Percentiles rank a stretch among this genome's conserved stretches.
Evolutionary conservation across 2,329 filamentous ascomycete genomes (phyloP).

Genomic region (Bipolaris cookei): DNA sequence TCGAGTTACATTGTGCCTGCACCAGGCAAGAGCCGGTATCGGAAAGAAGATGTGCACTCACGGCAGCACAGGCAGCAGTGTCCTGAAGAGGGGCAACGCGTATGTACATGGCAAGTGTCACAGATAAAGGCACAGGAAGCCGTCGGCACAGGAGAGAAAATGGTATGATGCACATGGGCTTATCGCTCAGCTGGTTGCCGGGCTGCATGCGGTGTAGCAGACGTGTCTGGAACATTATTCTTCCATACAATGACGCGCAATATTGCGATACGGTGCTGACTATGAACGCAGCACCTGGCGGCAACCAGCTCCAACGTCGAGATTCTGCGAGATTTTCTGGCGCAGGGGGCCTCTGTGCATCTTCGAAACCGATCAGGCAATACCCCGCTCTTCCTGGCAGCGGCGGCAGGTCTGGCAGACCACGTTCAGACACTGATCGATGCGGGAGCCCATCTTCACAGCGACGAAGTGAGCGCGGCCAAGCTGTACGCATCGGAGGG

Average conservation of each 20-base stretch:
- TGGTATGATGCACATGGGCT: conserved; percentile 33
- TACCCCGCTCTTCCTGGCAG: conserved; percentile 66
- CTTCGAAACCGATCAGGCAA: conserved; percentile 63
- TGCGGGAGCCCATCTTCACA: conserved; percentile 65
- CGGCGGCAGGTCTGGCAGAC: conserved; percentile 61
- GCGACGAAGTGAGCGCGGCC: conserved; percentile 61
- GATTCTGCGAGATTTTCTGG: conserved; percentile 63
- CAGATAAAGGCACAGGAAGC: conserved; percentile 34
- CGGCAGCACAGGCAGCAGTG: conserved; percentile 20
- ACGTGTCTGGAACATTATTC: conserved; percentile 32
- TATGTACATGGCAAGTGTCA: conserved; percentile 30
- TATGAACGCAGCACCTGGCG: conserved; percentile 59
- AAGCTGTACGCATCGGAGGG: conserved; percentile 51
- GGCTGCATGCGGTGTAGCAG: conserved; percentile 15
- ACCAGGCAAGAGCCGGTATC: conserved; percentile 34
- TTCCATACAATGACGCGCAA: conserved; percentile 33
- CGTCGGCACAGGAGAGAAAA: conserved; percentile 31
- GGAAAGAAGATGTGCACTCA: conserved; percentile 24
- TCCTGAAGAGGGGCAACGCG: conserved; percentile 31
- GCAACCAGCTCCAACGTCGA: conserved; percentile 62
- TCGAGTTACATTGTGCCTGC: conserved; percentile 17
- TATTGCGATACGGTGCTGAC: conserved; percentile 42
- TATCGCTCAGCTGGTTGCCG: conserved; percentile 36
- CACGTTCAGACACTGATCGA: conserved; percentile 62
- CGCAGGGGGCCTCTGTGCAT: conserved; percentile 64